Evolutionary conservation across 179 eudicot genomes (phyloP).

Genomic region (Spergularia azorica): DNA sequence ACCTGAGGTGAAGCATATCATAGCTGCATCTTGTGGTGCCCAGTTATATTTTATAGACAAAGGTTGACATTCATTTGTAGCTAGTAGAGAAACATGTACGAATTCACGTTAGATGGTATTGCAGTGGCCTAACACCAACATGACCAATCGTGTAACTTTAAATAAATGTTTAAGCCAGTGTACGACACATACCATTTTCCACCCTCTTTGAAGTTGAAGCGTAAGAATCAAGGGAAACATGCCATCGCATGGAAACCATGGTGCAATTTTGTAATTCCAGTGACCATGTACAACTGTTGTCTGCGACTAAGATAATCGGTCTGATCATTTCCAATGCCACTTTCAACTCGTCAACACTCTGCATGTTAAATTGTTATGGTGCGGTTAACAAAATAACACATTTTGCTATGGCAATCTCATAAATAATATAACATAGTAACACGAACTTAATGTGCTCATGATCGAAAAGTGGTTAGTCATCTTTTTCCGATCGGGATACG

Average conservation of each 20-base stretch:
- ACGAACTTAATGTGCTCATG: too few species aligned
- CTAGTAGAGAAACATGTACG: slow-evolving; percentile 7
- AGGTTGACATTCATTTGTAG: slow-evolving; percentile 38
- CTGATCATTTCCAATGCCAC: slow-evolving; percentile 58
- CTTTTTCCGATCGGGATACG: too few species aligned
- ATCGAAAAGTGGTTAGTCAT: too few species aligned
- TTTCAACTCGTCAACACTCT: slow-evolving; percentile 80
- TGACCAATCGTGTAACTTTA: background rate
- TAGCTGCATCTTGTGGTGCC: slow-evolving; percentile 64
- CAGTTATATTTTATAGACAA: slow-evolving; percentile 44
- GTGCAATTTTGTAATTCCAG: slow-evolving; percentile 39
- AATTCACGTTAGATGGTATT: slow-evolving; percentile 9
- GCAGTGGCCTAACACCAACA: background rate
- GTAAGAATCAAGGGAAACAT: slow-evolving; percentile 46
- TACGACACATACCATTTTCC: slow-evolving; percentile 38
- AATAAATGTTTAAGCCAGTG: background rate
- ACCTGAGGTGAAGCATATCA: slow-evolving; percentile 98
- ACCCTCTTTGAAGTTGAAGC: slow-evolving; percentile 15
- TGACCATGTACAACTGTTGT: slow-evolving; percentile 55
- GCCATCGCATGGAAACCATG: slow-evolving; percentile 53
- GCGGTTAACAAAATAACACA: too few species aligned
- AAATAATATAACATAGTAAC: too few species aligned
- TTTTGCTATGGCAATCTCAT: too few species aligned
- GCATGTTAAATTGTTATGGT: background rate
- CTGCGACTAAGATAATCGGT: slow-evolving; percentile 71